Evolutionary conservation across 768 basidiomycete genomes (phyloP), one percentile per base, ranked within the genome.

Genomic region (Mycena latifolia): DNA sequence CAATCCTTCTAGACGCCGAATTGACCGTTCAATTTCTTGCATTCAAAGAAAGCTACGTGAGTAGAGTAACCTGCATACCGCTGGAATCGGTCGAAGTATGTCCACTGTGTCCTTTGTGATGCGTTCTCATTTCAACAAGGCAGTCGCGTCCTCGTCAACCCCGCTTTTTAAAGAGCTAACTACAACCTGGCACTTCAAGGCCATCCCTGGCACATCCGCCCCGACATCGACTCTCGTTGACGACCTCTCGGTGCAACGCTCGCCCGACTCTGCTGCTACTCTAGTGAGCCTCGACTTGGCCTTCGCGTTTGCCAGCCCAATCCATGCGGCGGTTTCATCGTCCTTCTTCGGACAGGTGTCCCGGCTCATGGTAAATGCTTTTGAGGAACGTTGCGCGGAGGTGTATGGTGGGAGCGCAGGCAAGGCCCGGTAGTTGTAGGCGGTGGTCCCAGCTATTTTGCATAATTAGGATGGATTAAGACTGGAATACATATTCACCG

Each of bases 321-420:
- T 96, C 31, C 91, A 98, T 74, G 92, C 94, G 3, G 85, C 89
- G 6, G 84, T 96, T n/a, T 93, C 94, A 5, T 85, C 90, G 24
- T 81, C 89, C 4, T 95, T 98, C 76, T 94, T 98, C 74, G 92
- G 92, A 11, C 89, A 92, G 74, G 90, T 98, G 6, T 93, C 93
- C 4, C 88, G 87, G 70, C 84, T 91, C 78, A 98, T 98, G 95
- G 90, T 98, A 25, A 81, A 90, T 57, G 96, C 96, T 1, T 99
- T 99, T 71, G 96, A 98, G 79, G 84, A 91, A 68, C 86, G 96
- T 28, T 97, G 95, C 76, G 48, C 83, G 60, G 80, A 85, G 55
- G 81, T 97, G 7, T 96, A 95, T 72, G 92, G 93, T 27, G 46
- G 1, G 41, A 14, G 41, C 41, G 20, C n/a, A n/a, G 2, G 28